Evolutionary conservation across 352 stramenopile species (phyloP).

Genomic region (Pythium brachiatum): DNA sequence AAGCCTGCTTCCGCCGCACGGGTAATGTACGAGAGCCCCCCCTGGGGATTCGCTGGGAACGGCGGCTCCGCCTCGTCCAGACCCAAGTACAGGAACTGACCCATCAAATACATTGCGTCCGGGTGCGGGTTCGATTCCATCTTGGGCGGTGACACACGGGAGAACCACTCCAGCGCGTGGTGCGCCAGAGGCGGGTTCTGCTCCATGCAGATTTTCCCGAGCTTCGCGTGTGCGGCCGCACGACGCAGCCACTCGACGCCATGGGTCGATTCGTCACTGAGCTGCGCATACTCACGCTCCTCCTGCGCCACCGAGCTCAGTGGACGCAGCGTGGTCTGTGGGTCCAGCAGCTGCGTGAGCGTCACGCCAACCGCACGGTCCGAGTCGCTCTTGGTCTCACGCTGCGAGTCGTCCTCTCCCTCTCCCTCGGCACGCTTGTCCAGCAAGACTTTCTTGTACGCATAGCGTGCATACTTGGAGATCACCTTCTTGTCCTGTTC

Average conservation of each 20-base stretch:
- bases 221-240: constrained; percentile 73
- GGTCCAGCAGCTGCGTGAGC: constrained; percentile 66
- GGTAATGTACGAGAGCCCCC: constrained; percentile 76
- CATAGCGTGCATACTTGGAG: constrained; percentile 67
- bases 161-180: constrained; percentile 75
- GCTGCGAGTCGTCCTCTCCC: constrained; percentile 35
- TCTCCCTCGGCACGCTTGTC: constrained; percentile 34
- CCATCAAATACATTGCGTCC: constrained; percentile 84
- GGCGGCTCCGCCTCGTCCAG: constrained; percentile 70
- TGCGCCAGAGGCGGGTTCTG: constrained; percentile 74
- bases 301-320: constrained; percentile 31
- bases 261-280: constrained; percentile 49
- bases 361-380: constrained; percentile 74
- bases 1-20: constrained; percentile 74
- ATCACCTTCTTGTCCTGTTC: constrained; percentile 70
- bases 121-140: constrained; percentile 55
- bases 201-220: constrained; percentile 78
- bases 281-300: constrained; percentile 27
- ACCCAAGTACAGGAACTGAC: constrained; percentile 72
- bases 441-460: constrained; percentile 74
- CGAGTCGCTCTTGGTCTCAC: constrained; percentile 51
- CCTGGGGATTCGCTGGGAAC: constrained; percentile 50
- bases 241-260: constrained; percentile 80
- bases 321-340: constrained; percentile 45
- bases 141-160: constrained; percentile 43